Conservation (phyloP, 2,329 filamentous ascomycete genomes). For the Pseudogymnoascus sp. region DNA sequence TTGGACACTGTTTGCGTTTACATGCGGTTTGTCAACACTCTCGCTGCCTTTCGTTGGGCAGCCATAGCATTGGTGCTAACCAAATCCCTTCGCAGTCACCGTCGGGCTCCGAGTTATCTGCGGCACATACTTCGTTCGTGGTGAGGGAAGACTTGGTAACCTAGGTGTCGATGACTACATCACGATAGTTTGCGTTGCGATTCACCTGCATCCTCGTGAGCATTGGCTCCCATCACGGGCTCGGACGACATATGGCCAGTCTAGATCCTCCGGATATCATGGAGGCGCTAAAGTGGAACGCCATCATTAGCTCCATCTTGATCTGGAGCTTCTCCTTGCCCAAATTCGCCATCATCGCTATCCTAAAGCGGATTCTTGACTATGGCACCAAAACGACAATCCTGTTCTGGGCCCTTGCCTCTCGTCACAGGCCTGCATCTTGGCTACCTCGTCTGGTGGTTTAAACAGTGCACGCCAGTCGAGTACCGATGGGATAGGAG, state of each 20-base stretch:
- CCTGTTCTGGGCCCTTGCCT: conserved; percentile 31
- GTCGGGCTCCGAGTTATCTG: conserved; percentile 11
- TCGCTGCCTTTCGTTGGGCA: not conserved
- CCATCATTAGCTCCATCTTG: conserved; percentile 28
- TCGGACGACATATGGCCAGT: conserved; percentile 25
- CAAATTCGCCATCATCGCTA: conserved; percentile 32
- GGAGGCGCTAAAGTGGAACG: conserved; percentile 29
- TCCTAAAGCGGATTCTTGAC: conserved; percentile 30
- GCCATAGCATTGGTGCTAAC: conserved; percentile 7
- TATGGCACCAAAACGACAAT: conserved; percentile 29
- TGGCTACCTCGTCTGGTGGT: conserved; percentile 31
- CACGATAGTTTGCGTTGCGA: conserved; percentile 27
- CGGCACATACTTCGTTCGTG: not conserved
- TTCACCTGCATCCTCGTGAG: conserved; percentile 30
- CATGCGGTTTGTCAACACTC: conserved; percentile 4
- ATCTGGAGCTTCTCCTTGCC: conserved; percentile 34
- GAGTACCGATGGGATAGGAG: conserved; percentile 27
- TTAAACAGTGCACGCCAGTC: conserved; percentile 28
- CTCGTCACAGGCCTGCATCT: conserved; percentile 29
- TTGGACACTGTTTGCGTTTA: conserved; percentile 13
- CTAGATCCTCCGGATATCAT: conserved; percentile 19
- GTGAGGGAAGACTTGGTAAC: not conserved
- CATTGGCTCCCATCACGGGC: conserved; percentile 25
- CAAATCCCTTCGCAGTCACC: conserved; percentile 10
- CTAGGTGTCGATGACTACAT: conserved; percentile 30